Evolutionary conservation across 202 grass and related monocot genomes (phyloP), one percentile per base, ranked within the genome.

Genomic region (Setaria italica): DNA sequence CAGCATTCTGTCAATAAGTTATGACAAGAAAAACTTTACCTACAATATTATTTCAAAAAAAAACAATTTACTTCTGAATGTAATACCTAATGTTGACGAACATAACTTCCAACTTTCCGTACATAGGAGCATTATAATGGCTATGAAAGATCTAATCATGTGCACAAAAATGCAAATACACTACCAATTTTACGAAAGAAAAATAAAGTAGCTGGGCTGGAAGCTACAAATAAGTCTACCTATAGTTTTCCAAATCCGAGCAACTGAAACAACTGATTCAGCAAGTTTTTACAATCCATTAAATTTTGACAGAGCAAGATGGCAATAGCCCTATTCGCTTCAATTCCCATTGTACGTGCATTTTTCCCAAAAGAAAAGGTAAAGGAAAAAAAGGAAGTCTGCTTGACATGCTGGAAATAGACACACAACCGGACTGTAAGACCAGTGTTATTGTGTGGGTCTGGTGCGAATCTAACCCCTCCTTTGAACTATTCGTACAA

Each of bases 1-100:
- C 54, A 77, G 72, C 68, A 54, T 19, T 53, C 1, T 17, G 43
- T 82, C 4, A 82, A 60, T 11, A 80, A 74, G 76, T 8, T 66
- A 12, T 19, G 4, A 48, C 1, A 16, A 58, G 20, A 51, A 74
- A 70, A 41, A 20, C 21, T 15, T 25, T 20, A 5, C 34, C 55
- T 43, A 63, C 13, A 3, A 20, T 3, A 32, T 5, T 37, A 75
- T 74, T 39, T 73, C 19, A 4, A 50, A 67, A 73, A 73, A 25
- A 25, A 25, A 25, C 25, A 1, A 56, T 84, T 58, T 35, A 59
- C 57, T 79, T 70, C 60, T 1, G 67, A 13, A 80, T 6, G 1
- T 25, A 32, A 59, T 32, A 66, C 16, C 51, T 79, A 59, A 48
- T 62, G 19, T 74, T 69, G 29, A 75, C 2, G 39, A 20, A 69